phyloP scores from a whole-genome alignment of 805 yeast genomes.

The Lipomyces lipofer region DNA sequence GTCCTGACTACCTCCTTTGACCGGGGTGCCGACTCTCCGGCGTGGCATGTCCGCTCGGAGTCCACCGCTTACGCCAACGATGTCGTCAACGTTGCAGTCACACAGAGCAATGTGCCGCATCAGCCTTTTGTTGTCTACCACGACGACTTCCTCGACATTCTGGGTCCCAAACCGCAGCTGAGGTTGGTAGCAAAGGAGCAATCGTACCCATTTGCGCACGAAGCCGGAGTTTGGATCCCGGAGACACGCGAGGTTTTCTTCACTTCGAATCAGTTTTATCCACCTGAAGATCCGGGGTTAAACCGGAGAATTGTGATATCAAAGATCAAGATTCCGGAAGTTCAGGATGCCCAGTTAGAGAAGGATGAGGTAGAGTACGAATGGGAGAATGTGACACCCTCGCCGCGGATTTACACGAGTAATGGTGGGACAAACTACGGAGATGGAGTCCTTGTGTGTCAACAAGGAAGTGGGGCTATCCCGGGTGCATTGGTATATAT shows the following conservation, averaged over 20 bases:
- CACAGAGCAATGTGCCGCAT: background rate
- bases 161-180: slow-evolving; percentile 28
- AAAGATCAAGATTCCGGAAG: slow-evolving; percentile 17
- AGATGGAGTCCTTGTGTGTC: slow-evolving; percentile 34
- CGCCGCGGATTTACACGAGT: slow-evolving; percentile 30
- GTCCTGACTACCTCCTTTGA: background rate
- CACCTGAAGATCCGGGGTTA: slow-evolving; percentile 1
- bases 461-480: slow-evolving; percentile 32
- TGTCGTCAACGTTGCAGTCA: background rate
- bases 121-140: slow-evolving; percentile 31
- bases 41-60: background rate
- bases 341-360: slow-evolving; percentile 21
- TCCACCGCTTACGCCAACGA: background rate
- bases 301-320: slow-evolving; percentile 10
- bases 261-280: slow-evolving; percentile 35
- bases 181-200: slow-evolving; percentile 30
- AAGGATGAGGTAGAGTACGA: slow-evolving; percentile 15
- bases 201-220: slow-evolving; percentile 36
- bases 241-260: slow-evolving; percentile 34
- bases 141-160: slow-evolving; percentile 25
- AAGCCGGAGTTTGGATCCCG: slow-evolving; percentile 37
- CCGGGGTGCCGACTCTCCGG: background rate
- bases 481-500: slow-evolving; percentile 32
- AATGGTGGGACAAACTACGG: slow-evolving; percentile 37
- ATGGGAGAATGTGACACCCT: slow-evolving; percentile 31